These are phyloP conservation scores for Xylaria cubensis DNA, from an alignment of 495 filamentous ascomycete genomes.

Conservation along the genomic window DNA sequence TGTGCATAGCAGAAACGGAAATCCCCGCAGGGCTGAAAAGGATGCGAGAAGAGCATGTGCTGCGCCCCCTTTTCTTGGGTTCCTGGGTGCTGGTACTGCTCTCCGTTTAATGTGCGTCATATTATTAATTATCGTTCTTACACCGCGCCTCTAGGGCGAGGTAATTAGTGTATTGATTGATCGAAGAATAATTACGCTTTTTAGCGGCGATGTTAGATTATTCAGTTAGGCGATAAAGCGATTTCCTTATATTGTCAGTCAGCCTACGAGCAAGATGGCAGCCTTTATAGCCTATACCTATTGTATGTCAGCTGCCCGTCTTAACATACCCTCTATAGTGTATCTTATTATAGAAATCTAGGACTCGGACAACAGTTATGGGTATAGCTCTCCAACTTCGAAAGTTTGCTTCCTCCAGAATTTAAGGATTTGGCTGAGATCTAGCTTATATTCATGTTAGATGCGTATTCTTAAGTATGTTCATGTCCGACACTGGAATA, in stretches of 20 bases:
- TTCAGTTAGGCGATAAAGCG: too few species aligned
- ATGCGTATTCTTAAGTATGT: neutral
- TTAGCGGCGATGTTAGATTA: neutral
- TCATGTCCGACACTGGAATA: neutral
- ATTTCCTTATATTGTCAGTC: neutral
- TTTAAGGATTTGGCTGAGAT: neutral
- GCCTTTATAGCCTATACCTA: neutral
- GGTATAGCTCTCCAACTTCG: neutral
- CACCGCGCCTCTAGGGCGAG: neutral
- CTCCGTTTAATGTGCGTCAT: neutral
- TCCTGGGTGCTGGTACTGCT: neutral
- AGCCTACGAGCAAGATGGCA: neutral
- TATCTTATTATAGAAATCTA: conserved; percentile 16
- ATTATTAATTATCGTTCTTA: neutral
- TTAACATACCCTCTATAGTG: neutral
- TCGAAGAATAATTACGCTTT: neutral
- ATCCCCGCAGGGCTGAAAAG: conserved; percentile 21
- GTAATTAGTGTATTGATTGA: neutral
- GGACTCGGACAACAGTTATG: neutral
- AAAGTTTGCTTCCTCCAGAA: neutral
- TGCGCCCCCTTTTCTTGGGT: neutral
- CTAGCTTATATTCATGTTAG: neutral
- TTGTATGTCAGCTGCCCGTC: neutral
- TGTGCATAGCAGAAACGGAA: neutral
- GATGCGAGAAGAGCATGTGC: neutral